phyloP scores from a whole-genome alignment of 768 basidiomycete species.

The Lyophyllum decastes region DNA sequence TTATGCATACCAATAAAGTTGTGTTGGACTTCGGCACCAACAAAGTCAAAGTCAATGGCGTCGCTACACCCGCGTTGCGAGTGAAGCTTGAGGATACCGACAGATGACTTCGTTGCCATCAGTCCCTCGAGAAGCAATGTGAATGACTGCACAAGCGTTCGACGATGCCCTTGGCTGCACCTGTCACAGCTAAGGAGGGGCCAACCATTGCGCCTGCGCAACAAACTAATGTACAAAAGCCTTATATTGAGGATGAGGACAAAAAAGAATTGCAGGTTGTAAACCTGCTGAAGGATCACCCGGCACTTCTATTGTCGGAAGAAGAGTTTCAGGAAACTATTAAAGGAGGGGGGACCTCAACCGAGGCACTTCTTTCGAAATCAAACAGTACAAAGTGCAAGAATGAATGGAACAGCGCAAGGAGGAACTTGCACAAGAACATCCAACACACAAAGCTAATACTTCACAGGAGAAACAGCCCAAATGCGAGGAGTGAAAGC shows the following conservation, averaged over 20 bases:
- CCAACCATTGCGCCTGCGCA: too few species aligned
- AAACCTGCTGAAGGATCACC: background rate
- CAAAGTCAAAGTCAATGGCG: conserved; percentile 12
- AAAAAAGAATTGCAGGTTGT: background rate
- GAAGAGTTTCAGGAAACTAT: conserved; percentile 10
- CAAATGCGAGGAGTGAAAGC: too few species aligned
- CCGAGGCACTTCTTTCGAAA: too few species aligned
- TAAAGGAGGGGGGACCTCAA: background rate
- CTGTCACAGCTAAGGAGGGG: too few species aligned
- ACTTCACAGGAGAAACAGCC: too few species aligned
- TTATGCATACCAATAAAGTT: conserved; percentile 25
- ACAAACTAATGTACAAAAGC: background rate
- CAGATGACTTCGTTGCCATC: background rate
- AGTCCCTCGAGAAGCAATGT: conserved; percentile 1
- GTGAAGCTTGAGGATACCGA: background rate
- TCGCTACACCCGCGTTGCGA: background rate
- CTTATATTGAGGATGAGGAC: background rate
- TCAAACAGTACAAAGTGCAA: too few species aligned
- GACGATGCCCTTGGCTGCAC: background rate
- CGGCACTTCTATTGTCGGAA: background rate
- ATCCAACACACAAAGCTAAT: background rate
- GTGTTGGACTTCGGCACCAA: conserved; percentile 24
- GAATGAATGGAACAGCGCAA: too few species aligned
- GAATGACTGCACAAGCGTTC: background rate
- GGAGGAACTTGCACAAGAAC: too few species aligned